Evolutionary conservation across 768 basidiomycete species (phyloP).

Genomic region (Mycena galopus): DNA sequence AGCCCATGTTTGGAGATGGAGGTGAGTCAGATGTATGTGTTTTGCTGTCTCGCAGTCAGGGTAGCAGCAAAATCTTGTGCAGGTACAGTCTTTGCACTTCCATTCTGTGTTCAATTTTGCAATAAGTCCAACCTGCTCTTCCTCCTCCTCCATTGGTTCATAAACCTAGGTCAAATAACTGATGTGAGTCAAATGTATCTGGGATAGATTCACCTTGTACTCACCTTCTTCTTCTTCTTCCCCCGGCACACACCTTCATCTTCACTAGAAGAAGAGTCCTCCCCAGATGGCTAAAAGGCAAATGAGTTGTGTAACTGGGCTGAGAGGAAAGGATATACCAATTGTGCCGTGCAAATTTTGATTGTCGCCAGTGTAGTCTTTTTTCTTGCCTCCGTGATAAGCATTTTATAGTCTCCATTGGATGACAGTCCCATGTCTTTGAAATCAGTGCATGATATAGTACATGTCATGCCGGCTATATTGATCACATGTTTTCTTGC

Average conservation of each 20-base stretch:
- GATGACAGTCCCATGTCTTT: background rate
- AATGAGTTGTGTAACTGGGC: background rate
- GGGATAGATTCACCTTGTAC: background rate
- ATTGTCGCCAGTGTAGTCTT: background rate
- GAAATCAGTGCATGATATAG: background rate
- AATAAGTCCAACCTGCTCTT: background rate
- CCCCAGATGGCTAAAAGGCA: background rate
- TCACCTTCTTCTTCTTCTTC: slow-evolving; percentile 12
- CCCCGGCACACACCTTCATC: background rate
- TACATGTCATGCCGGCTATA: background rate
- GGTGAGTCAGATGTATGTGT: slow-evolving; percentile 6
- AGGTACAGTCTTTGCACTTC: slow-evolving; percentile 4
- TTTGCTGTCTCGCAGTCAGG: background rate
- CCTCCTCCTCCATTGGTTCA: slow-evolving; percentile 2
- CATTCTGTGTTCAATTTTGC: background rate
- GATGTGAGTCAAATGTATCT: background rate
- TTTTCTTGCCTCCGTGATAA: background rate
- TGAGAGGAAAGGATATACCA: background rate
- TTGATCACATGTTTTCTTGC: background rate
- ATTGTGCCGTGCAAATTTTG: background rate
- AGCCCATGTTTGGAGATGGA: slow-evolving; percentile 1
- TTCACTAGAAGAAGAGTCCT: background rate
- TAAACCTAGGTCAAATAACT: background rate
- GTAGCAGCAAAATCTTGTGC: background rate
- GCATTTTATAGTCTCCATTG: background rate